Evolutionary conservation across 164 flowering plant genomes (phyloP).

Genomic region (Sextonia rubra): DNA sequence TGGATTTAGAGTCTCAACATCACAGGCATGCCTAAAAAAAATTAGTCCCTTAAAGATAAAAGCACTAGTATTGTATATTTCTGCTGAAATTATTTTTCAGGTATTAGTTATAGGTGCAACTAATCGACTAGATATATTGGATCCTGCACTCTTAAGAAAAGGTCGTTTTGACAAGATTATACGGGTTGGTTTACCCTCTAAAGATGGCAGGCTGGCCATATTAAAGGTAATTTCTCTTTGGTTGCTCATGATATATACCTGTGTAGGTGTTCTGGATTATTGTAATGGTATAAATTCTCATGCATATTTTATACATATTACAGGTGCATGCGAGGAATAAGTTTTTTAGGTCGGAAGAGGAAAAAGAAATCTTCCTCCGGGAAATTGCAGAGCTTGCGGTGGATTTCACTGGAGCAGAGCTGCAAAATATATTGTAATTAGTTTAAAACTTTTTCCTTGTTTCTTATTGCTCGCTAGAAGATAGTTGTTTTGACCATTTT

Average conservation of each 20-base stretch:
- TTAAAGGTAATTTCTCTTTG: conserved; percentile 50
- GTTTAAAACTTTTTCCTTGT: conserved; percentile 1
- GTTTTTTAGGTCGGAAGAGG: conserved; percentile 77
- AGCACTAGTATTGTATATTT: not conserved
- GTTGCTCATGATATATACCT: not conserved
- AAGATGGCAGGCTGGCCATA: conserved; percentile 89
- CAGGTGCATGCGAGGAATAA: conserved; percentile 98
- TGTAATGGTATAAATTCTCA: conserved; percentile 6
- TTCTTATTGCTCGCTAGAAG: not conserved
- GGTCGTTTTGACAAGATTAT: conserved; percentile 97
- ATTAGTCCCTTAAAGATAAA: not conserved
- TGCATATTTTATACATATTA: conserved; percentile 6
- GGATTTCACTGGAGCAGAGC: conserved; percentile 96
- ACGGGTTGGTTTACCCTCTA: conserved; percentile 94
- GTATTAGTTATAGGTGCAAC: conserved; percentile 97
- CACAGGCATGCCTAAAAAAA: conserved; percentile 49
- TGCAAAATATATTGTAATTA: conserved; percentile 84
- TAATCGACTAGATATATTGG: conserved; percentile 90
- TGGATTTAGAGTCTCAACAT: conserved; percentile 87
- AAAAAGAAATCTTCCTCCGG: conserved; percentile 63
- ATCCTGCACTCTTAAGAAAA: conserved; percentile 94
- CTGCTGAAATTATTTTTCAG: conserved; percentile 39
- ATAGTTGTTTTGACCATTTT: conserved; percentile 6
- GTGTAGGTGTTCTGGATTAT: not conserved
- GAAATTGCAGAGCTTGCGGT: conserved; percentile 82